phyloP scores from a whole-genome alignment of 768 basidiomycete genomes.

The Omphalotus guepiniiformis region DNA sequence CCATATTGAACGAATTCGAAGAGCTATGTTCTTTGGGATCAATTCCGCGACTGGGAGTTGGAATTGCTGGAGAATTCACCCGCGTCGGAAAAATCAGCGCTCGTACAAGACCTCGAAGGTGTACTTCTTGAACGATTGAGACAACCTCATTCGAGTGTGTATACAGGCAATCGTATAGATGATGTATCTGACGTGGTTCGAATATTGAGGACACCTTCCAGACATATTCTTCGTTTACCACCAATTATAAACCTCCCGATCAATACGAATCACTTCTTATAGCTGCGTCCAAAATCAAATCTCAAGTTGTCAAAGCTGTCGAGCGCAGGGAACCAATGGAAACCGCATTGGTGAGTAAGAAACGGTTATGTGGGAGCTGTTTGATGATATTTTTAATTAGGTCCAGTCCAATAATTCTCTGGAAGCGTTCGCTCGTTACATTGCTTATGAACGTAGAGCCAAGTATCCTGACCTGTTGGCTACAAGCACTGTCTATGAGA shows the following conservation, averaged over 20 bases:
- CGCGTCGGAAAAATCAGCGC: slow-evolving; percentile 42
- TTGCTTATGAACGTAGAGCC: slow-evolving; percentile 56
- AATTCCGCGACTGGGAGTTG: slow-evolving; percentile 71
- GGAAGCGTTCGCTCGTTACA: slow-evolving; percentile 59
- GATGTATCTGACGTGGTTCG: slow-evolving; percentile 24
- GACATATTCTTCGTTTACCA: slow-evolving; percentile 86
- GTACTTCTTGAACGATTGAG: slow-evolving; percentile 63
- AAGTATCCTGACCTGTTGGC: slow-evolving; percentile 57
- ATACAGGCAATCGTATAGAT: background rate
- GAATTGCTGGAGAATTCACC: slow-evolving; percentile 51
- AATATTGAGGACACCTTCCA: slow-evolving; percentile 80
- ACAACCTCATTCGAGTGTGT: slow-evolving; percentile 72
- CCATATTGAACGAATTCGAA: slow-evolving; percentile 23
- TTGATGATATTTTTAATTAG: slow-evolving; percentile 18
- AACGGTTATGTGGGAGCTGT: background rate
- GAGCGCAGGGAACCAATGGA: slow-evolving; percentile 64
- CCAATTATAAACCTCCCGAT: slow-evolving; percentile 64
- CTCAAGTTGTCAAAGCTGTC: slow-evolving; percentile 54
- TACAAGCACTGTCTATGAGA: slow-evolving; percentile 60
- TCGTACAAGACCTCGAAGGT: slow-evolving; percentile 49
- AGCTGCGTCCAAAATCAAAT: slow-evolving; percentile 68
- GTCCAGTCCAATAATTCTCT: slow-evolving; percentile 40
- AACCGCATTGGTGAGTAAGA: slow-evolving; percentile 46
- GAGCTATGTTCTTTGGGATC: slow-evolving; percentile 72
- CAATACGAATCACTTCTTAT: slow-evolving; percentile 78